Evolutionary conservation across 371 early-diverging fungal genomes (phyloP).

Genomic region (Saksenaea vasiformis): DNA sequence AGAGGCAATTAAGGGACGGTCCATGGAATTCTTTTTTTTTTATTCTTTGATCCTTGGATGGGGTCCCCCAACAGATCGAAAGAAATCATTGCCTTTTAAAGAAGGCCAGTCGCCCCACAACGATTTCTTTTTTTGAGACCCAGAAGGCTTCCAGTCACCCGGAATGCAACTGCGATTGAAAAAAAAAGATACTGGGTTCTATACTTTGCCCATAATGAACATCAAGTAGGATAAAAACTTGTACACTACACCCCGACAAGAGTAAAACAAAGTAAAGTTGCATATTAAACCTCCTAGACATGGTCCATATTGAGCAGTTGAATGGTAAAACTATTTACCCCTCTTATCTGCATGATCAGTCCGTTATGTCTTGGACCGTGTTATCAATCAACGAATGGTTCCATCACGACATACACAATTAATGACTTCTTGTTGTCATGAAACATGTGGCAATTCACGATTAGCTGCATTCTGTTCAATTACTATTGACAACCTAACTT

Average conservation of each 20-base stretch:
- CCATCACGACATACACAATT: too few relatives aligned
- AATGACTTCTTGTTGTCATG: too few relatives aligned
- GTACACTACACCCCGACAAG: too few relatives aligned
- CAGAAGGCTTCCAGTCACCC: neutral
- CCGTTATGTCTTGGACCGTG: neutral
- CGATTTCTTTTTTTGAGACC: neutral
- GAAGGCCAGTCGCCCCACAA: neutral
- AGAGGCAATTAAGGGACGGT: constrained; percentile 1
- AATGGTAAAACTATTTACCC: neutral
- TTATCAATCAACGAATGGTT: too few relatives aligned
- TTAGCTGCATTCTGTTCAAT: too few relatives aligned
- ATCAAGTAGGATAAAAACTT: too few relatives aligned
- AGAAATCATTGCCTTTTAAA: neutral
- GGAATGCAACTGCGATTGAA: neutral
- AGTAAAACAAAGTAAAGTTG: too few relatives aligned
- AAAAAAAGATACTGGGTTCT: too few relatives aligned
- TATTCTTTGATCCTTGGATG: neutral
- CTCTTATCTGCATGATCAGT: constrained; percentile 4
- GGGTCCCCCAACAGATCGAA: constrained; percentile 4
- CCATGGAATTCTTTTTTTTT: constrained; percentile 6
- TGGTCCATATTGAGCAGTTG: neutral
- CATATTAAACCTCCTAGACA: too few relatives aligned
- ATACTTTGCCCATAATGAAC: too few relatives aligned
- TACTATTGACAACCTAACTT: too few relatives aligned
- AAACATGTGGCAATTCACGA: too few relatives aligned